A percentile compares a stretch with the other conserved stretches of the same genome.
phyloP scores from a whole-genome alignment of 148 eudicot species.

The Dianthus caryophyllus region DNA sequence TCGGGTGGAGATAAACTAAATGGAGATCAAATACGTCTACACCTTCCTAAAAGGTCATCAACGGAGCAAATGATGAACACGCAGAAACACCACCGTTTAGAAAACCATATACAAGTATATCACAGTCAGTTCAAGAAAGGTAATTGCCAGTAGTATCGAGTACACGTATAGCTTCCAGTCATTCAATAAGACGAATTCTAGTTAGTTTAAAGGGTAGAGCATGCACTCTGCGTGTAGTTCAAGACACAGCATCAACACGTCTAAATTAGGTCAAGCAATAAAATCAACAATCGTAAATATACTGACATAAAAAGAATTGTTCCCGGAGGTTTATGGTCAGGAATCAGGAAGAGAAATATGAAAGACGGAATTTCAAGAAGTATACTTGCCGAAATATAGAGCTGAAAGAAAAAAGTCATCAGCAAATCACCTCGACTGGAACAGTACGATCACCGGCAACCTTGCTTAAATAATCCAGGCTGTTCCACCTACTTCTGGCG shows the following conservation, averaged over 20 bases:
- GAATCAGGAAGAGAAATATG: background rate
- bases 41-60: background rate
- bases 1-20: too few species aligned
- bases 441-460: slow-evolving; percentile 92
- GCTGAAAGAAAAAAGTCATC: slow-evolving; percentile 28
- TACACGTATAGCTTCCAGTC: too few species aligned
- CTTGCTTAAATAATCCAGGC: slow-evolving; percentile 63
- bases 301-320: background rate
- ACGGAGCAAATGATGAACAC: too few species aligned
- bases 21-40: too few species aligned
- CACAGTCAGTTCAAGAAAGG: too few species aligned
- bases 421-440: slow-evolving; percentile 92
- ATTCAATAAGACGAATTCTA: background rate
- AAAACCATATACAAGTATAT: background rate
- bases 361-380: slow-evolving; percentile 12
- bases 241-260: background rate
- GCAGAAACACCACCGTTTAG: background rate
- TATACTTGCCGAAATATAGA: slow-evolving; percentile 31
- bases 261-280: too few species aligned
- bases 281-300: background rate
- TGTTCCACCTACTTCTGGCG: slow-evolving; percentile 78
- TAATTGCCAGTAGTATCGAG: too few species aligned
- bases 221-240: background rate
- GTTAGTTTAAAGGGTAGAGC: background rate
- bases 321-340: background rate